A percentile compares a stretch with the other conserved stretches of the same genome.
These are phyloP conservation scores for Plasmopara halstedii DNA, from an alignment of 352 stramenopile genomes.

Conservation along the genomic window DNA sequence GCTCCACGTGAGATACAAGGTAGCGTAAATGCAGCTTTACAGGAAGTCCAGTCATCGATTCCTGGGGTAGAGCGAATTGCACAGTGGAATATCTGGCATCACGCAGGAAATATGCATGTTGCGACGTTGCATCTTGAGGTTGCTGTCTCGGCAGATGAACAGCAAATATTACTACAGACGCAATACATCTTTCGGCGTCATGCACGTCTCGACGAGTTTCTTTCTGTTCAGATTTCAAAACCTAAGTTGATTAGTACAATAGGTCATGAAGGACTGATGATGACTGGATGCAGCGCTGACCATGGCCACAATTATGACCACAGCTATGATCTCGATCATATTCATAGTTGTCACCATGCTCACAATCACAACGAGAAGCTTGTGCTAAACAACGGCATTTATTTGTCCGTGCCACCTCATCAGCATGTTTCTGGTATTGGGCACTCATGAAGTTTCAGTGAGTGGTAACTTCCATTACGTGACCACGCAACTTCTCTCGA, in stretches of 20 bases:
- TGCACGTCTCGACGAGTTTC: conserved; percentile 35
- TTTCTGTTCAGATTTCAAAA: conserved; percentile 61
- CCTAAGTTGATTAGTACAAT: conserved; percentile 15
- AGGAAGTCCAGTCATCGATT: conserved; percentile 37
- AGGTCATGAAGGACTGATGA: conserved; percentile 1
- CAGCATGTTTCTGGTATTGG: conserved; percentile 24
- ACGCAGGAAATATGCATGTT: conserved; percentile 52
- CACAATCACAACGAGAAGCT: conserved; percentile 1
- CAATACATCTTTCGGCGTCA: conserved; percentile 39
- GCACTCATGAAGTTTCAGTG: conserved; percentile 53
- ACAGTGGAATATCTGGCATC: conserved; percentile 73
- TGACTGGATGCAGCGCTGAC: conserved; percentile 12
- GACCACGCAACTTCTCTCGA: conserved; percentile 4
- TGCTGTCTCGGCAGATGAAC: conserved; percentile 33
- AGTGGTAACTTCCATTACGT: conserved; percentile 35
- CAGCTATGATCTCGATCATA: conserved; percentile 17
- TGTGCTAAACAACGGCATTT: conserved; percentile 2
- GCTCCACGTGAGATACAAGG: conserved; percentile 48
- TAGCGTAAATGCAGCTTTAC: conserved; percentile 35
- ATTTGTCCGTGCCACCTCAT: conserved; percentile 14
- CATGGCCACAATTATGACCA: conserved; percentile 15
- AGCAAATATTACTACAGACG: conserved; percentile 45
- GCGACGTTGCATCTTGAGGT: conserved; percentile 57
- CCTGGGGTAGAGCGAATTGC: conserved; percentile 35
- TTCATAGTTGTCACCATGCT: too few relatives aligned